Base-by-base conservation (phyloP, 2,329 filamentous ascomycete species). In the Botrytis byssoidea region DNA sequence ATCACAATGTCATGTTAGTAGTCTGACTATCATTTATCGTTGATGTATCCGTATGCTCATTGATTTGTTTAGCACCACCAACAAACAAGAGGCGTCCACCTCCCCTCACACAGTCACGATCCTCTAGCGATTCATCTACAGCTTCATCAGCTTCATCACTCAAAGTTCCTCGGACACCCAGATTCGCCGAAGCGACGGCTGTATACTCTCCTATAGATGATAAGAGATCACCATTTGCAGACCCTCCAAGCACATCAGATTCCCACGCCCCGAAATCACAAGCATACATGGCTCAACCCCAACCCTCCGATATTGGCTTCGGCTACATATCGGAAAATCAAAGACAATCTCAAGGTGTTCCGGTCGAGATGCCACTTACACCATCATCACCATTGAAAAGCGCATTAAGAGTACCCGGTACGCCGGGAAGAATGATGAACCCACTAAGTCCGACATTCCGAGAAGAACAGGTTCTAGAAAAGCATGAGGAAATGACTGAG, bases 391-490 rank as follows among this genome's bases (percentile, higher is more conserved):
- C 93, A 10, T 88, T 97, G 79, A 97, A 96, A 87, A 97, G 94
- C 83, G 95, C 94, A 71, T 88, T 98, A 86, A 97, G 89, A 84
- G 91, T 93, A 29, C 95, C 95, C 7, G 94, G 94, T 32, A 95
- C 94, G 3, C 91, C 93, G 7, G 93, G 88, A 42, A 88, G 91
- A 79, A 89, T 88, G 75, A 84, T 95, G 71, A 96, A 95, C 82
- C 92, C 93, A 32, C 84, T 97, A 77, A 98, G 94, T 83, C 95
- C 95, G 59, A 98, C 95, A 0, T 98, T 98, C 82, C 88, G 89
- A 70, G 93, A 98, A 84, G 95, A 98, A 84, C 90, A 95, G 69
- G 83, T 92, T 7, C 85, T 98, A 46, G 95, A 98, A 85, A 95
- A 95, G 86, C 88, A 91, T 74, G 95, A 98, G 82, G 87, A 87